Conservation (phyloP, 2,329 filamentous ascomycete genomes). For the Scolecobasidium constrictum region DNA sequence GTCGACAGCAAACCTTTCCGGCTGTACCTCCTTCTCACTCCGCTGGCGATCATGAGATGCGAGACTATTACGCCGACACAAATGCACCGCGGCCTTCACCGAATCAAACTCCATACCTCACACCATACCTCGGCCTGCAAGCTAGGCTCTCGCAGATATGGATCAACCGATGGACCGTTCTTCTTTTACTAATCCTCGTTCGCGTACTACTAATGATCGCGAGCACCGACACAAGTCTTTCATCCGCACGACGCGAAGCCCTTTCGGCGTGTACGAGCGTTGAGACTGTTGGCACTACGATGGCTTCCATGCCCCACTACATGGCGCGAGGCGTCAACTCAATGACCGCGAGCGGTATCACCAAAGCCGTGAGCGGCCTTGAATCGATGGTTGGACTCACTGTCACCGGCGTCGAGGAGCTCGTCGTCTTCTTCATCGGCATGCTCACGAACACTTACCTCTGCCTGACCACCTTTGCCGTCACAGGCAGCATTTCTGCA, state of each 20-base stretch:
- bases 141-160: slow-evolving; percentile 89
- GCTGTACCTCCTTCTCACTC: slow-evolving; percentile 47
- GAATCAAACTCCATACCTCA: slow-evolving; percentile 60
- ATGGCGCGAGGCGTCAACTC: slow-evolving; percentile 82
- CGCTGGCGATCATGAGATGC: slow-evolving; percentile 51
- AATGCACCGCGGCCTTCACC: slow-evolving; percentile 44
- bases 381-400: slow-evolving; percentile 69
- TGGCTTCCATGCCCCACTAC: slow-evolving; percentile 98
- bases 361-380: slow-evolving; percentile 68
- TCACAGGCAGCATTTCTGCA: slow-evolving; percentile 67
- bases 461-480: slow-evolving; percentile 75
- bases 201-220: slow-evolving; percentile 68
- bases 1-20: slow-evolving; percentile 43
- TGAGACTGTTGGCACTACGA: slow-evolving; percentile 82
- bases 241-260: slow-evolving; percentile 66
- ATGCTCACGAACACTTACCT: slow-evolving; percentile 83
- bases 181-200: slow-evolving; percentile 75
- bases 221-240: slow-evolving; percentile 62
- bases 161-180: slow-evolving; percentile 94
- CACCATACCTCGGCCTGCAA: slow-evolving; percentile 66
- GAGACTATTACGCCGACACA: slow-evolving; percentile 47
- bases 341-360: slow-evolving; percentile 68
- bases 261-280: slow-evolving; percentile 84
- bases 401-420: slow-evolving; percentile 72
- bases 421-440: slow-evolving; percentile 87